phyloP scores from a whole-genome alignment of 345 rosid genomes.

The Aethionema arabicum region DNA sequence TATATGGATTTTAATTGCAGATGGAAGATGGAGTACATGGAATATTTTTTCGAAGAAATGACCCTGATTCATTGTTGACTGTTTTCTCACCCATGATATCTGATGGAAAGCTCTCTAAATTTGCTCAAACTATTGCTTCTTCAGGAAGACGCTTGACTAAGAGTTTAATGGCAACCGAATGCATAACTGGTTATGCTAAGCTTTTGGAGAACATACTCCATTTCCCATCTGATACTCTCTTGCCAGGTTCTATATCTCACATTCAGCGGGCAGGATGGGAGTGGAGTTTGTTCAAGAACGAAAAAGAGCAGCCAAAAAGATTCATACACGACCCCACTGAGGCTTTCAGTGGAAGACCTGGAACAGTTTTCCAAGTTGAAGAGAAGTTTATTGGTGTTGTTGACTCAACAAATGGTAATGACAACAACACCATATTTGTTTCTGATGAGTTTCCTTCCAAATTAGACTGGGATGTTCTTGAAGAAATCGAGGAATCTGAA shows the following conservation, averaged over 20 bases:
- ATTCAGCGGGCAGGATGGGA: conserved; percentile 69
- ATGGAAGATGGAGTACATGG: conserved; percentile 70
- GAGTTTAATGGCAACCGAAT: conserved; percentile 78
- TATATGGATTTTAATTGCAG: conserved; percentile 44
- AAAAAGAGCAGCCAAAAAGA: conserved; percentile 40
- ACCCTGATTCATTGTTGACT: conserved; percentile 64
- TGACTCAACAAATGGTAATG: conserved; percentile 42
- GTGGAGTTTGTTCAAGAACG: conserved; percentile 60
- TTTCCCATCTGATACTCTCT: conserved; percentile 73
- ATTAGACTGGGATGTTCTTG: conserved; percentile 66
- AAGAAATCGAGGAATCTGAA: conserved; percentile 60
- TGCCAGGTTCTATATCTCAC: conserved; percentile 66
- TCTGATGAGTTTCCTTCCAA: conserved; percentile 58
- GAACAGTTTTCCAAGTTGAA: conserved; percentile 61
- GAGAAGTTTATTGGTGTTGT: conserved; percentile 48
- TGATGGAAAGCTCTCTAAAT: conserved; percentile 73
- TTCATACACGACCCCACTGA: conserved; percentile 33
- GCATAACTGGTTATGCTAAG: conserved; percentile 67
- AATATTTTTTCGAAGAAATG: conserved; percentile 57
- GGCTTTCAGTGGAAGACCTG: conserved; percentile 39
- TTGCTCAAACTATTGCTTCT: conserved; percentile 67
- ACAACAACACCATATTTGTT: conserved; percentile 42
- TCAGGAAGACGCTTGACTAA: conserved; percentile 78
- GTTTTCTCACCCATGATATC: conserved; percentile 72
- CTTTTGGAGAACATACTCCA: conserved; percentile 72